Conservation (phyloP, 345 rosid species). For the Boechera retrofracta region DNA sequence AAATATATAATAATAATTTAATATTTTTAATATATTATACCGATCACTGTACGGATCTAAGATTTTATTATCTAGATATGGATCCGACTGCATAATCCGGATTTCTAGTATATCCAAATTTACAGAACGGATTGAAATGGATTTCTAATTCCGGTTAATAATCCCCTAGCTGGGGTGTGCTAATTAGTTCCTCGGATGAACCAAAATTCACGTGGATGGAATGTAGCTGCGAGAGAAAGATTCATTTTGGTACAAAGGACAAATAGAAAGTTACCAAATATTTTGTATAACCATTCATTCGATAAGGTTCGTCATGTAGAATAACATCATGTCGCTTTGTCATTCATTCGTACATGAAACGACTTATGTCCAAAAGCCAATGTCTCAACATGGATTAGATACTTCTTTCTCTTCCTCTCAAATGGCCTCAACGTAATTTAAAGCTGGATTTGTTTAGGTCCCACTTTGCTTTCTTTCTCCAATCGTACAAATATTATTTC, state of each 20-base stretch:
- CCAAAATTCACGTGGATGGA: neutral
- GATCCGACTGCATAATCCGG: no score
- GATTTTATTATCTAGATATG: no score
- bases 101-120: no score
- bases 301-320: conserved; percentile 30
- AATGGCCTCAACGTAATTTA: conserved; percentile 11
- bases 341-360: conserved; percentile 19
- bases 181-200: neutral
- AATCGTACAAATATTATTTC: no score
- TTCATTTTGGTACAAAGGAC: conserved; percentile 18
- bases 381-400: neutral
- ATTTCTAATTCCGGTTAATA: no score
- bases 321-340: conserved; percentile 26
- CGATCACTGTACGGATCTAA: no score
- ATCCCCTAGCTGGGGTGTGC: neutral
- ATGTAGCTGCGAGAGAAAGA: conserved; percentile 15
- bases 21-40: no score
- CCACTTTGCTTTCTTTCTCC: neutral
- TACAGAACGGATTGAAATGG: no score
- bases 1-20: no score
- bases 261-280: conserved; percentile 30
- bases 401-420: conserved; percentile 5
- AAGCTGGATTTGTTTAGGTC: conserved; percentile 22
- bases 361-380: conserved; percentile 13
- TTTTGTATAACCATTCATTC: conserved; percentile 26